phyloP scores from a whole-genome alignment of 1,284 basidiomycete genomes.

The Amylostereum chailletii region DNA sequence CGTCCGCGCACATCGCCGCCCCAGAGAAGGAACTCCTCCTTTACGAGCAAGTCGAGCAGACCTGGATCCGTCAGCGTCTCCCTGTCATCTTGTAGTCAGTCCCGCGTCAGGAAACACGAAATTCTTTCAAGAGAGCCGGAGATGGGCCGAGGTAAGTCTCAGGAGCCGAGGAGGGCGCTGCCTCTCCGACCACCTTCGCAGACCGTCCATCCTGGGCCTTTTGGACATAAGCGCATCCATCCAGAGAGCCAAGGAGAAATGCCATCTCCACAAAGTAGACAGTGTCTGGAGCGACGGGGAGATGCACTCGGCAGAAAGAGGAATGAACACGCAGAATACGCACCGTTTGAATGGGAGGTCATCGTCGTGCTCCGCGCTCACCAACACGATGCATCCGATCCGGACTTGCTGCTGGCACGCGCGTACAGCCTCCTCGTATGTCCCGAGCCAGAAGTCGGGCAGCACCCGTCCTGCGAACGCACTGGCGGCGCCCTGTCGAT shows the following conservation, averaged over 20 bases:
- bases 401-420: constrained; percentile 63
- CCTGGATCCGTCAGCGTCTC: constrained; percentile 69
- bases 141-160: too few relatives aligned
- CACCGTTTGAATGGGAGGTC: constrained; percentile 80
- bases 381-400: constrained; percentile 78
- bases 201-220: too few relatives aligned
- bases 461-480: constrained; percentile 25
- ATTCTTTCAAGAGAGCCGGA: too few relatives aligned
- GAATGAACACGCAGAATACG: constrained; percentile 8
- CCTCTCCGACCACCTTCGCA: too few relatives aligned
- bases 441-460: constrained; percentile 74
- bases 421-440: constrained; percentile 78
- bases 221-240: too few relatives aligned
- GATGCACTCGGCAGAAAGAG: too few relatives aligned
- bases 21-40: constrained; percentile 75
- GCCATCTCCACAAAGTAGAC: too few relatives aligned
- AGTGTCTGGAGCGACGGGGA: too few relatives aligned
- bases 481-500: constrained; percentile 7
- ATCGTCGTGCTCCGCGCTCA: constrained; percentile 87
- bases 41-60: constrained; percentile 58
- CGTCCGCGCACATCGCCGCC: constrained; percentile 75
- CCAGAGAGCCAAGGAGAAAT: too few relatives aligned
- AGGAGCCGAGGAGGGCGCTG: too few relatives aligned
- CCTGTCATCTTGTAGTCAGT: constrained; percentile 24
- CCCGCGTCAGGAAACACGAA: too few relatives aligned